A percentile compares a stretch with the other conserved stretches of the same genome.
Evolutionary conservation across 164 flowering plant species (phyloP).

Genomic region (Echeveria elegans): DNA sequence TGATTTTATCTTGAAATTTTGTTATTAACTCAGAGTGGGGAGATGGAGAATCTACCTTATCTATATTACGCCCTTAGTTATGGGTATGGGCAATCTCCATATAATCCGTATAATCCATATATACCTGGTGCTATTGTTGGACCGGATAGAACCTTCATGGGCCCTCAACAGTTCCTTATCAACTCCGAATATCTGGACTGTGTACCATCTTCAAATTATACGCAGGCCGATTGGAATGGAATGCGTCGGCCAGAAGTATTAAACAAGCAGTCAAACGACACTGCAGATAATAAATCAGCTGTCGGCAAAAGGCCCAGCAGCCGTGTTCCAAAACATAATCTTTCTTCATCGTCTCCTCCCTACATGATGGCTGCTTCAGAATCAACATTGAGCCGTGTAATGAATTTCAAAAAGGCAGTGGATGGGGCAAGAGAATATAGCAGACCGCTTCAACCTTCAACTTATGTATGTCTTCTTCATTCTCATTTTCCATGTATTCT

Average conservation of each 20-base stretch:
- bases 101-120: slow-evolving; percentile 85
- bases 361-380: slow-evolving; percentile 19
- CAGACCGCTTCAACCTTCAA: slow-evolving; percentile 25
- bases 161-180: slow-evolving; percentile 51
- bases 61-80: slow-evolving; percentile 74
- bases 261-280: slow-evolving; percentile 27
- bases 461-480: slow-evolving; percentile 19
- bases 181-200: slow-evolving; percentile 17
- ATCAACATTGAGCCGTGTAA: slow-evolving; percentile 20
- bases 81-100: slow-evolving; percentile 80
- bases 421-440: slow-evolving; percentile 30
- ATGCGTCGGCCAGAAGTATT: slow-evolving; percentile 27
- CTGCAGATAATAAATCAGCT: slow-evolving; percentile 23
- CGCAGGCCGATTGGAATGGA: slow-evolving; percentile 35
- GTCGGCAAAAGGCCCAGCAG: slow-evolving; percentile 29
- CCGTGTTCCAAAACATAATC: slow-evolving; percentile 25
- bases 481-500: not conserved
- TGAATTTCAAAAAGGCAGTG: slow-evolving; percentile 22
- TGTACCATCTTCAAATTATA: slow-evolving; percentile 35
- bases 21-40: slow-evolving; percentile 45
- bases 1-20: not conserved
- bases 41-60: slow-evolving; percentile 65
- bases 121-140: slow-evolving; percentile 81
- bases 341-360: slow-evolving; percentile 26
- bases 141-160: slow-evolving; percentile 48